Conservation (phyloP, 1,284 basidiomycete genomes). For the Pisolithus thermaeus region DNA sequence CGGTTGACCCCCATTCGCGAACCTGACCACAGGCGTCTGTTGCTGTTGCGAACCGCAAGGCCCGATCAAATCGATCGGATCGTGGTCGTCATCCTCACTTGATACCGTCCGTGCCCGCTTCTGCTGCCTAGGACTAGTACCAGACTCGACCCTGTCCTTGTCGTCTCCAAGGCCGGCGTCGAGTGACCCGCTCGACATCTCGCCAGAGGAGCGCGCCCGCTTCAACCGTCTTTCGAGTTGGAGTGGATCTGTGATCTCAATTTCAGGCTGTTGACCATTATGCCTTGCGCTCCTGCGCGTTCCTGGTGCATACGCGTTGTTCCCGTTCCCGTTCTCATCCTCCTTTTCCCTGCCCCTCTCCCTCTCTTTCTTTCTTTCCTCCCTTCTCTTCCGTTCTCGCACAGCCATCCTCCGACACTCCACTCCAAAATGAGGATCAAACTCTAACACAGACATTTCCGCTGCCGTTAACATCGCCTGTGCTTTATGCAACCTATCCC, state of each 20-base stretch:
- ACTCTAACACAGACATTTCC: constrained; percentile 83
- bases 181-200: constrained; percentile 51
- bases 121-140: constrained; percentile 31
- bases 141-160: constrained; percentile 20
- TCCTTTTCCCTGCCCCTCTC: constrained; percentile 29
- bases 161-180: constrained; percentile 34
- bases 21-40: constrained; percentile 37
- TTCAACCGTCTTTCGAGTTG: constrained; percentile 69
- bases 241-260: constrained; percentile 64
- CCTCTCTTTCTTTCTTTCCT: constrained; percentile 48
- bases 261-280: constrained; percentile 66
- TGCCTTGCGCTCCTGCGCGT: constrained; percentile 64
- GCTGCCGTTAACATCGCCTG: constrained; percentile 88
- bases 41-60: constrained; percentile 24
- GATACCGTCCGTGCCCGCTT: constrained; percentile 52
- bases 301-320: constrained; percentile 34
- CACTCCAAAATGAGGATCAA: constrained; percentile 75
- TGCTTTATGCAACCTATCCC: constrained; percentile 75
- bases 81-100: constrained; percentile 42
- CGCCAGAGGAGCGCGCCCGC: constrained; percentile 48
- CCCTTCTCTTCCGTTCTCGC: constrained; percentile 68
- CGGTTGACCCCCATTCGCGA: constrained; percentile 28
- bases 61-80: constrained; percentile 39
- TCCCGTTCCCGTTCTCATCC: background rate
- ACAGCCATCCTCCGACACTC: constrained; percentile 90